Percentiles rank a stretch among this genome's conserved stretches.
phyloP scores from a whole-genome alignment of 768 basidiomycete species.

The Mycena floridula region DNA sequence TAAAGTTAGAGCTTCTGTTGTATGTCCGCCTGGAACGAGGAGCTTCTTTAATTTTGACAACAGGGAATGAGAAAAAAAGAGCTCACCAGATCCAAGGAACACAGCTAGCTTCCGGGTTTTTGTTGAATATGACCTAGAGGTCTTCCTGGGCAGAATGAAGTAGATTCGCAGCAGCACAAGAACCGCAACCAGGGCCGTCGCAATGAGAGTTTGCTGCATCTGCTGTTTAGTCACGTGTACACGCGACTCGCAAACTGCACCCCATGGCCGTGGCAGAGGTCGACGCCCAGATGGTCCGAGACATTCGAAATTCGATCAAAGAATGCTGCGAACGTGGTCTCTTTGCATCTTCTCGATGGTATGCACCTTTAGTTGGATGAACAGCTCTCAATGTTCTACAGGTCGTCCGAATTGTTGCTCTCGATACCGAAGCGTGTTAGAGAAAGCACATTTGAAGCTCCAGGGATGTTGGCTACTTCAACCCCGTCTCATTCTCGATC shows the following conservation, averaged over 20 bases:
- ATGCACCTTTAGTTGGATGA: conserved; percentile 10
- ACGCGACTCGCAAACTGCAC: no score
- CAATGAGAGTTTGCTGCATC: background rate
- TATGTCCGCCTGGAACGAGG: conserved; percentile 76
- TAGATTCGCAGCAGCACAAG: background rate
- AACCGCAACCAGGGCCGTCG: background rate
- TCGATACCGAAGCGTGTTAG: conserved; percentile 49
- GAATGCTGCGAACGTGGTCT: conserved; percentile 57
- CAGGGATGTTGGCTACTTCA: conserved; percentile 47
- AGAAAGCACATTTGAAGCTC: conserved; percentile 18
- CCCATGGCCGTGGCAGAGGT: conserved; percentile 11
- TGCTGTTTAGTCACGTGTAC: background rate
- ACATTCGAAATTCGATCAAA: conserved; percentile 40
- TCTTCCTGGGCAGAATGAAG: background rate
- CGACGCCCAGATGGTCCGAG: conserved; percentile 29
- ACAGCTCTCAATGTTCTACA: conserved; percentile 20
- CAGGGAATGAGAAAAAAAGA: conserved; percentile 7
- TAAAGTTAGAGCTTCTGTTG: conserved; percentile 76
- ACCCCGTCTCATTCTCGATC: conserved; percentile 48
- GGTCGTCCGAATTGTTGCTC: conserved; percentile 74
- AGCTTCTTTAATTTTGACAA: conserved; percentile 7
- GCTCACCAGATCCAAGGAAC: conserved; percentile 90
- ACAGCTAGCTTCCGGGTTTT: conserved; percentile 49
- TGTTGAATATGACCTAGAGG: background rate
- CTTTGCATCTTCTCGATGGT: conserved; percentile 74